Evolutionary conservation across 2,329 filamentous ascomycete genomes (phyloP), one percentile per base, ranked within the genome.

Genomic region (Hymenoscyphus occultus): DNA sequence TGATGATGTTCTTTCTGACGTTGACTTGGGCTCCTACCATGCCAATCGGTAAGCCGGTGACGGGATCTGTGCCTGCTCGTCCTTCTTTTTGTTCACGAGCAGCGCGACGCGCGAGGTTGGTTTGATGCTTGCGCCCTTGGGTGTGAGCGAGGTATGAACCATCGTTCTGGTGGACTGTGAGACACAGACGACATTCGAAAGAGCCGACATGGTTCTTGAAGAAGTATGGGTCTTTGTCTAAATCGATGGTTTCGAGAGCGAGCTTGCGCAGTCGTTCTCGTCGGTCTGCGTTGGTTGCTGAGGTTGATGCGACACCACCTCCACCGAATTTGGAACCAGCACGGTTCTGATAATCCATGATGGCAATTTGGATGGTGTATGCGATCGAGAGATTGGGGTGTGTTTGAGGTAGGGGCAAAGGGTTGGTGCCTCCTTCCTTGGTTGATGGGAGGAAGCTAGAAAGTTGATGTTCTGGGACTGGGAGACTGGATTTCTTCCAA

Each of bases 191-290:
- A 78, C 95, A 99, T 80, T 99, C 95, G 80, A 97, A 99, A 75
- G 90, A 95, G 75, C 95, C 95, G 74, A 98, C 92, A 79, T 99
- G 94, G 83, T 99, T 99, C 79, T 96, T 96, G 89, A 99, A 99
- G 83, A 98, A 97, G 86, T 98, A 99, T 0, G 95, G 95, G 81
- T 99, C 95, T 81, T 97, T 98, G 81, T 98, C 95, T 69, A 98
- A 91, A 82, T 98, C 94, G 83, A 99, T 99, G 64, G 93, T 96
- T 81, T 99, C 95, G 75, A 99, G 91, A 65, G 95, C 95, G 76
- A 99, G 93, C 82, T 97, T 97, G 78, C 94, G 93, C 48, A 99
- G 90, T 69, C 95, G 93, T 79, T 99, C 95, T 77, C 95, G 92
- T 66, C 95, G 92, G 85, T 98, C 95, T 70, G 95, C 94, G 79